Base-by-base conservation (phyloP, 495 filamentous ascomycete genomes). In the Penicillium salamii region DNA sequence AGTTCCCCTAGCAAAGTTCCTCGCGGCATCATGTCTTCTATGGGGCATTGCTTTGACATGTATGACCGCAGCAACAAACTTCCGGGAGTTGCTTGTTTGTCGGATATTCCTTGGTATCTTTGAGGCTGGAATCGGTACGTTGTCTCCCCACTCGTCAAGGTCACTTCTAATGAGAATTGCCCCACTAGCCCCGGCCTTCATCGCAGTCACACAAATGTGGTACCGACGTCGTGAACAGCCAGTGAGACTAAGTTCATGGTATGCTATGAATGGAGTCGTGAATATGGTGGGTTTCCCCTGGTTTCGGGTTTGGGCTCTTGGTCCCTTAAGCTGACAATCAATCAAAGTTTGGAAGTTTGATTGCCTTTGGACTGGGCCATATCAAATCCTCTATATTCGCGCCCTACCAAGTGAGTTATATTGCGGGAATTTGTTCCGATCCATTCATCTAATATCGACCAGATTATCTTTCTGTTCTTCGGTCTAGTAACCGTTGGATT, bases 201-300 rank as follows among this genome's bases (percentile, higher is more conserved):
- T 84, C 42, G 80, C 80, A 1, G 70, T 84, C 5, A 79, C 79
- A 1, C 78, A 82, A 53, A 82, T 83, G 79, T 85, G 81, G 81
- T 85, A 79, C 57, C 67, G 78, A 47, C 72, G 81, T 31, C 61
- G 68, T 13, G 81, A 85, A 53, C 81, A 85, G 63, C 81, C 81
- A 2, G 67, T 80, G 21, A 61, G 80, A 24, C 75, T 77, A 29
- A 76, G 78, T 21, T 73, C 76, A 12, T 85, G 81, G 81, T 83
- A 85, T 59, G 74, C 77, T 3, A 81, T 81, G 78, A 79, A 80
- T 50, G 75, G 75, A 19, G 67, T 78, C 20, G 74, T 75, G 18
- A 75, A 78, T 44, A 78, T 78, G 76, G 74, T 77, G 13, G 56
- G 67, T 15, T n/a, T n/a, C 17, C 14, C 23, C 23, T n/a, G n/a